phyloP scores from a whole-genome alignment of 202 grass and related monocot genomes.

The Bolboschoenoplectus hybrid region DNA sequence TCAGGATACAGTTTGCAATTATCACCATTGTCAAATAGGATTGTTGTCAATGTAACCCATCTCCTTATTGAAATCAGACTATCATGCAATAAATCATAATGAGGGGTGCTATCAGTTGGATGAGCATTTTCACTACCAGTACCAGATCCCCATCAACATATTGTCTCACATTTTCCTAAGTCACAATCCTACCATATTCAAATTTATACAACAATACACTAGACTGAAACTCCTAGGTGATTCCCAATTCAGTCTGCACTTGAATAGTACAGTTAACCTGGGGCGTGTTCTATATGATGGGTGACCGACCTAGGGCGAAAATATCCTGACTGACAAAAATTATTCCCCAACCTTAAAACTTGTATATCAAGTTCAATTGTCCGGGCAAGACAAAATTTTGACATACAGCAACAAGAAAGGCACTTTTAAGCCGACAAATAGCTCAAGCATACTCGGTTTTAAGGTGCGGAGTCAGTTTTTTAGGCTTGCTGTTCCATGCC shows the following conservation, averaged over 20 bases:
- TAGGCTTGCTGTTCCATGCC: constrained; percentile 58
- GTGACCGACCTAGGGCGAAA: neutral
- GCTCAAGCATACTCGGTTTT: neutral
- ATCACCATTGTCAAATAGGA: neutral
- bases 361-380: neutral
- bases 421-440: neutral
- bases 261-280: neutral
- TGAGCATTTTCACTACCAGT: neutral
- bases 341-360: neutral
- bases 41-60: neutral
- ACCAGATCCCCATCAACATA: neutral
- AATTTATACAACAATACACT: neutral
- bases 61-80: neutral
- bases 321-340: neutral
- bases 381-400: neutral
- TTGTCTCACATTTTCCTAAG: neutral
- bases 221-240: neutral
- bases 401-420: constrained; percentile 15
- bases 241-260: neutral
- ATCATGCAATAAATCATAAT: neutral
- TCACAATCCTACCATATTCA: neutral
- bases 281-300: neutral
- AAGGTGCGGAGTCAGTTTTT: constrained; percentile 28
- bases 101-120: neutral
- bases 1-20: neutral